phyloP scores from a whole-genome alignment of 2,329 filamentous ascomycete genomes.

The Ramichloridium luteum region DNA sequence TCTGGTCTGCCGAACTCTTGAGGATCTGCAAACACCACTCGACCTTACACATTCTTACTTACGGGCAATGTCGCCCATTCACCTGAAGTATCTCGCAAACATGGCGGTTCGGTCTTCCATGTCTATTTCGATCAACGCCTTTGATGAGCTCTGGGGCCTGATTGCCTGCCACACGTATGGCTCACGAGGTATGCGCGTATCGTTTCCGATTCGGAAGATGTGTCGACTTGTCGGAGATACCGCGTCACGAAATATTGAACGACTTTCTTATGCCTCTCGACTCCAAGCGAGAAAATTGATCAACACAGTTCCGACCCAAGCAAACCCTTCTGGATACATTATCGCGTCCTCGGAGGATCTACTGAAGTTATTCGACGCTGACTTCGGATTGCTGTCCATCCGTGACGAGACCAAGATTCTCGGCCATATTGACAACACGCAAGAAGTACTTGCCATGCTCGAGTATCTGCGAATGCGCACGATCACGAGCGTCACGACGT shows the following conservation, averaged over 20 bases:
- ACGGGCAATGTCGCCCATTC: slow-evolving; percentile 81
- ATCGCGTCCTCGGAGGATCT: slow-evolving; percentile 80
- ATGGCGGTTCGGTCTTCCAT: slow-evolving; percentile 91
- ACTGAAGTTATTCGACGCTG: slow-evolving; percentile 71
- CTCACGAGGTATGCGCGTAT: slow-evolving; percentile 68
- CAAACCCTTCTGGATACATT: slow-evolving; percentile 80
- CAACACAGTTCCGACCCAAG: slow-evolving; percentile 67
- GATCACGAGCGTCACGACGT: slow-evolving; percentile 63
- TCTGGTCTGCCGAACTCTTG: slow-evolving; percentile 62
- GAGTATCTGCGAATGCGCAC: slow-evolving; percentile 71
- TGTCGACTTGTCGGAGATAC: slow-evolving; percentile 78
- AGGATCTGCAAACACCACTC: slow-evolving; percentile 62
- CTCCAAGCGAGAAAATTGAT: slow-evolving; percentile 80
- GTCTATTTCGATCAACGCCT: slow-evolving; percentile 85
- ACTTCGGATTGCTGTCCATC: slow-evolving; percentile 76
- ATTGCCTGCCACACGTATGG: slow-evolving; percentile 81
- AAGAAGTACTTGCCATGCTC: slow-evolving; percentile 71
- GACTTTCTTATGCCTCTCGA: slow-evolving; percentile 72
- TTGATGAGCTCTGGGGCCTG: slow-evolving; percentile 74
- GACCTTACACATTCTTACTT: slow-evolving; percentile 79
- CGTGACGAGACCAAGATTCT: slow-evolving; percentile 80
- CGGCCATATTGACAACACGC: slow-evolving; percentile 59
- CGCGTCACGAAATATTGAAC: slow-evolving; percentile 75
- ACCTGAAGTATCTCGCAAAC: slow-evolving; percentile 73
- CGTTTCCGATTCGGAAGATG: slow-evolving; percentile 85